Evolutionary conservation across 345 rosid genomes (phyloP).

Genomic region (Eucalyptus virginea): DNA sequence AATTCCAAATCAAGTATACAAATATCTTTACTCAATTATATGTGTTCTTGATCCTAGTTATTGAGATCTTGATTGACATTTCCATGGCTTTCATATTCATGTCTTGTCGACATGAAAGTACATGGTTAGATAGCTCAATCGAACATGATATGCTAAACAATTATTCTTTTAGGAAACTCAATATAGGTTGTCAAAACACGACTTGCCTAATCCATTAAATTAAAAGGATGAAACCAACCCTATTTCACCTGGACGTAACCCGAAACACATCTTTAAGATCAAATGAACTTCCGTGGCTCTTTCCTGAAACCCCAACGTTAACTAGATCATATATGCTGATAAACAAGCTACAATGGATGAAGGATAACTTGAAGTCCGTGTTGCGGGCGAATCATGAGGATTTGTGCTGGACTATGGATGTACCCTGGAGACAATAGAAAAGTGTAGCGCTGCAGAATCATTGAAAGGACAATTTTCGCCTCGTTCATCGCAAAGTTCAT

Average conservation of each 20-base stretch:
- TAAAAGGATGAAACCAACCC: not conserved
- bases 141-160: not conserved
- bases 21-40: too few relatives aligned
- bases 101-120: not conserved
- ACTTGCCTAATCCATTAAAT: not conserved
- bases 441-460: not conserved
- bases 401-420: not conserved
- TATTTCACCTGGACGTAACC: not conserved
- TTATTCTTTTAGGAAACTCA: not conserved
- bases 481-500: not conserved
- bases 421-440: not conserved
- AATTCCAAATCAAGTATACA: too few relatives aligned
- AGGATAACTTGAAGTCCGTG: not conserved
- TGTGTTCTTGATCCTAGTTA: too few relatives aligned
- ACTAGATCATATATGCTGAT: not conserved
- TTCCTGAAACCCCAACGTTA: not conserved
- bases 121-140: not conserved
- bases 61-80: too few relatives aligned
- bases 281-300: not conserved
- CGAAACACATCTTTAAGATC: not conserved
- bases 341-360: not conserved
- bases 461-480: not conserved
- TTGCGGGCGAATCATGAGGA: not conserved
- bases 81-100: not conserved
- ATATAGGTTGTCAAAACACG: not conserved